phyloP scores from a whole-genome alignment of 83 land plant species.

The Larix sibirica region DNA sequence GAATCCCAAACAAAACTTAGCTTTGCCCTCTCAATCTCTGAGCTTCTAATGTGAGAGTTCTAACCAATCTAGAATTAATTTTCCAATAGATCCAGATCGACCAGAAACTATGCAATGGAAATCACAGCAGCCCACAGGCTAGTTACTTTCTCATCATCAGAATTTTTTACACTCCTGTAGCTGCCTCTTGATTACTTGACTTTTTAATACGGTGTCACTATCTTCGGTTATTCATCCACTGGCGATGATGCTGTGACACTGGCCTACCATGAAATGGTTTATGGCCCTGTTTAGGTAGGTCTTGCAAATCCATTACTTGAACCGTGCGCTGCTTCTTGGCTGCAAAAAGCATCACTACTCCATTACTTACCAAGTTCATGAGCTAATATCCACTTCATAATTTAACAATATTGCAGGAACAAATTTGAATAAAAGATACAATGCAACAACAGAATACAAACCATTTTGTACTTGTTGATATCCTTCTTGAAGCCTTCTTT shows the following conservation, averaged over 20 bases:
- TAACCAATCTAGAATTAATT: background rate
- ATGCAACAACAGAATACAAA: constrained; percentile 19
- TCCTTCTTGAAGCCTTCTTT: constrained; percentile 76
- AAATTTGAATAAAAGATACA: background rate
- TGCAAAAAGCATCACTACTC: constrained; percentile 28
- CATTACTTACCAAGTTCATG: constrained; percentile 5
- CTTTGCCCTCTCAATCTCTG: background rate
- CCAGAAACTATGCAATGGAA: background rate
- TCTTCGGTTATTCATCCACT: constrained; percentile 45
- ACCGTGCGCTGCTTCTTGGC: constrained; percentile 81
- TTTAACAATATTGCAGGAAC: background rate
- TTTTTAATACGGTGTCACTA: constrained; percentile 5
- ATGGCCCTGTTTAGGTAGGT: constrained; percentile 58
- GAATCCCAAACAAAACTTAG: background rate
- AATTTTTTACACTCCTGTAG: background rate
- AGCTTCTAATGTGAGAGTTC: background rate
- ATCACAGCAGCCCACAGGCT: too few relatives aligned
- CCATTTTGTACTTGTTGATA: constrained; percentile 79
- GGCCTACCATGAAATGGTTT: constrained; percentile 26
- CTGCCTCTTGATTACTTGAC: constrained; percentile 3
- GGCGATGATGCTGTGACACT: constrained; percentile 31
- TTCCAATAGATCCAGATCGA: background rate
- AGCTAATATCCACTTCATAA: background rate
- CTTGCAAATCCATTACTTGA: constrained; percentile 76
- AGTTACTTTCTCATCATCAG: background rate